phyloP scores from a whole-genome alignment of 1,284 basidiomycete genomes.

The Rhodofomes roseus region DNA sequence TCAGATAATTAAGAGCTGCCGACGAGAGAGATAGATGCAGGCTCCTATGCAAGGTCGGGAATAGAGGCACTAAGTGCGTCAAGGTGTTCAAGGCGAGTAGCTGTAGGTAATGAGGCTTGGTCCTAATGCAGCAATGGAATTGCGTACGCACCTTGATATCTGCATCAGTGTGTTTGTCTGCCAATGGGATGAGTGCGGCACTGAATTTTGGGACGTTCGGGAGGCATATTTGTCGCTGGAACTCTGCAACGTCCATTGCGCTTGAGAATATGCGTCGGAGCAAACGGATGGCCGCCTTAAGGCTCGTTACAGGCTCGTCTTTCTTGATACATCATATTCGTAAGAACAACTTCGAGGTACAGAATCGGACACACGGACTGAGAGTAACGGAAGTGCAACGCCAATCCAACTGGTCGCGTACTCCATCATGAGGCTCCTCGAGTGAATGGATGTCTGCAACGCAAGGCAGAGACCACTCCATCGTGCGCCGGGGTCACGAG shows the following conservation, averaged over 20 bases:
- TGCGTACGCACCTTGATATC: slow-evolving; percentile 47
- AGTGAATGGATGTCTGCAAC: slow-evolving; percentile 54
- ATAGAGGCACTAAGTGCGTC: slow-evolving; percentile 52
- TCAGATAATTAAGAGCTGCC: slow-evolving; percentile 51
- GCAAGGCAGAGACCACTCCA: slow-evolving; percentile 78
- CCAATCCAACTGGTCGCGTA: slow-evolving; percentile 68
- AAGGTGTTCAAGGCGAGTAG: slow-evolving; percentile 48
- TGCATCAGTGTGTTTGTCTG: slow-evolving; percentile 45
- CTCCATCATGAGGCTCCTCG: slow-evolving; percentile 59
- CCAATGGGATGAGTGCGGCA: slow-evolving; percentile 48
- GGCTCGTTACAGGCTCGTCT: slow-evolving; percentile 55
- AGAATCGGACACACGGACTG: slow-evolving; percentile 44
- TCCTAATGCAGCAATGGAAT: neutral
- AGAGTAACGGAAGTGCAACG: slow-evolving; percentile 58
- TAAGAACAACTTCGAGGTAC: slow-evolving; percentile 18
- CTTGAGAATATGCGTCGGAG: slow-evolving; percentile 53
- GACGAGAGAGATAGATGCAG: slow-evolving; percentile 47
- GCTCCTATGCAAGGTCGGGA: slow-evolving; percentile 62
- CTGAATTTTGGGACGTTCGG: slow-evolving; percentile 73
- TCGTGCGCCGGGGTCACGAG: slow-evolving; percentile 65
- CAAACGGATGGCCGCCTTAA: slow-evolving; percentile 62
- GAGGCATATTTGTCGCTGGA: slow-evolving; percentile 68
- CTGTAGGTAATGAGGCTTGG: slow-evolving; percentile 32
- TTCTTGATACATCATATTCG: slow-evolving; percentile 43
- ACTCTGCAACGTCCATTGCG: slow-evolving; percentile 61